These are phyloP conservation scores for Erodium texanum DNA, from an alignment of 441 rosid genomes.

Conservation along the genomic window DNA sequence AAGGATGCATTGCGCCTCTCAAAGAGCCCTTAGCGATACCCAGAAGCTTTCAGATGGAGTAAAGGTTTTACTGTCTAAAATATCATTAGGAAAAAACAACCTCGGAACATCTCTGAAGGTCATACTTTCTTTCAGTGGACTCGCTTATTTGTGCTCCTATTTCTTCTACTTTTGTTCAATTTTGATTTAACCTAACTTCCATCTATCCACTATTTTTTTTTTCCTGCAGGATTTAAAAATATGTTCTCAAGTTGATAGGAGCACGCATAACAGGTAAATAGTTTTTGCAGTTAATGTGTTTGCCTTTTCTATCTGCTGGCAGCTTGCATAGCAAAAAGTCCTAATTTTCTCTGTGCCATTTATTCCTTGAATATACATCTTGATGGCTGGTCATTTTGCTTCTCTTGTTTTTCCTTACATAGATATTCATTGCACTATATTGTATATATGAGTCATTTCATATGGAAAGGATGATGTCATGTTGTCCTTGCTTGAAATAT, in stretches of 20 bases:
- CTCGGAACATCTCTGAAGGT: slow-evolving; percentile 21
- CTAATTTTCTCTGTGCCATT: background rate
- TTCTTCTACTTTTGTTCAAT: background rate
- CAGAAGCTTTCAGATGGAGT: slow-evolving; percentile 16
- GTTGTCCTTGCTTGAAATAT: background rate
- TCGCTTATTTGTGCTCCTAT: background rate
- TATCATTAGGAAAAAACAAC: slow-evolving; percentile 19
- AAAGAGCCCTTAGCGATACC: slow-evolving; percentile 16
- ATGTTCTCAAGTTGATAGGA: slow-evolving; percentile 22
- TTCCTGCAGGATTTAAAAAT: slow-evolving; percentile 21
- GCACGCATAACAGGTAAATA: slow-evolving; percentile 25
- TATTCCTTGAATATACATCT: background rate
- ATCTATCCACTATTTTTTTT: background rate
- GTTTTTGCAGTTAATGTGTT: background rate
- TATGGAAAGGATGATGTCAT: background rate
- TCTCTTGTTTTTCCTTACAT: background rate
- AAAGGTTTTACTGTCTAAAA: slow-evolving; percentile 20
- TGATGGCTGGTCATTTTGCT: background rate
- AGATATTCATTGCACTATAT: background rate
- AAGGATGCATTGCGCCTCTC: slow-evolving; percentile 28
- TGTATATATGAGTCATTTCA: background rate
- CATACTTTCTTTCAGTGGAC: background rate
- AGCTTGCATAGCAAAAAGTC: background rate
- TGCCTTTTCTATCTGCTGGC: slow-evolving; percentile 3
- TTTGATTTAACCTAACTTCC: background rate